phyloP scores from a whole-genome alignment of 176 grass and related monocot genomes.

The Aegilops sharonensis region DNA sequence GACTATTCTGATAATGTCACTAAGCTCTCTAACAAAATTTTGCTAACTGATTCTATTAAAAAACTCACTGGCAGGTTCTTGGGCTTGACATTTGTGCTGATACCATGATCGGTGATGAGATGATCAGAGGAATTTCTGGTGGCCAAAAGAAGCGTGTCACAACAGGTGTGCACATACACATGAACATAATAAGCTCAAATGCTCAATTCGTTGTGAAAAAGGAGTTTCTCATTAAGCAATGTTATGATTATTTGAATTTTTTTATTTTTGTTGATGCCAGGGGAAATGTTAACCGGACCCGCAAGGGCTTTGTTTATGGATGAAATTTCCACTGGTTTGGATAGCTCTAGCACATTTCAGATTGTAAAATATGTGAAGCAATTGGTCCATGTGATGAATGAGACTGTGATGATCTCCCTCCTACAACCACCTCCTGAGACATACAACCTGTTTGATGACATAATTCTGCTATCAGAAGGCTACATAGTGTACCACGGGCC shows the following conservation, averaged over 20 bases:
- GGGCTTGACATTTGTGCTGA: conserved; percentile 66
- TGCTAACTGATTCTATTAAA: conserved; percentile 6
- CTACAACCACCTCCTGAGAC: conserved; percentile 75
- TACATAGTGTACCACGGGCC: conserved; percentile 67
- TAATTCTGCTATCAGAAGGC: conserved; percentile 62
- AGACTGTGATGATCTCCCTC: conserved; percentile 61
- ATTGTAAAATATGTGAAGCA: conserved; percentile 59
- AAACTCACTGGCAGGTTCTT: conserved; percentile 30
- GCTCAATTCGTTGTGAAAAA: not conserved
- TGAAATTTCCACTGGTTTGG: conserved; percentile 76
- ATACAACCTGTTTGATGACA: conserved; percentile 64
- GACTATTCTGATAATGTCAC: not conserved
- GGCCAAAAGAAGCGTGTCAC: conserved; percentile 28
- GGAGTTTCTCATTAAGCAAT: not conserved
- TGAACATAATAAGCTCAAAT: not conserved
- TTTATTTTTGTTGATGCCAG: not conserved
- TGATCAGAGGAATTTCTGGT: conserved; percentile 75
- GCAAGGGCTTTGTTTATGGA: conserved; percentile 74
- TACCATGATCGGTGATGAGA: conserved; percentile 58
- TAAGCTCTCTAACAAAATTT: not conserved
- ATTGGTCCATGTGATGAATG: conserved; percentile 59
- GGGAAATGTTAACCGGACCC: conserved; percentile 65
- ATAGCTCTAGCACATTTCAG: conserved; percentile 71
- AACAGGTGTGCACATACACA: conserved; percentile 41
- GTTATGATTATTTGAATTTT: not conserved